These are phyloP conservation scores for Rosa chinensis DNA, from an alignment of 306 rosid genomes.

Conservation along the genomic window DNA sequence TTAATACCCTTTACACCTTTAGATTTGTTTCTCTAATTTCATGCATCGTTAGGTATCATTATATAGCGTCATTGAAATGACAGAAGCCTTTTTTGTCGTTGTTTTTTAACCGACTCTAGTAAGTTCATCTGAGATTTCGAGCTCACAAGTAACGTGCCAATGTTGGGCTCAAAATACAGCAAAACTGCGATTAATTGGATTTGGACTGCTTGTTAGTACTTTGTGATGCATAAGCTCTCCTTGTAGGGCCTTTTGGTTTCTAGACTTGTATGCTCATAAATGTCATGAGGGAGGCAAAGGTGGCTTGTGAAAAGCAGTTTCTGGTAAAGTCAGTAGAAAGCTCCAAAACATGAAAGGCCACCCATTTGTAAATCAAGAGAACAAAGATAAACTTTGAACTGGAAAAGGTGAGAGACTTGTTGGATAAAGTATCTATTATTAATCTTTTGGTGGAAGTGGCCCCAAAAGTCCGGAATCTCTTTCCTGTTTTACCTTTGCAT, in stretches of 20 bases:
- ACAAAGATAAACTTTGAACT: slow-evolving; percentile 20
- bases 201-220: slow-evolving; percentile 7
- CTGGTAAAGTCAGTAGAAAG: neutral
- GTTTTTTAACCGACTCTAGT: neutral
- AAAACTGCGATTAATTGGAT: neutral
- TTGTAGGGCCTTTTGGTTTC: slow-evolving; percentile 15
- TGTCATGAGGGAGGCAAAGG: slow-evolving; percentile 25
- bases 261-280: slow-evolving; percentile 14
- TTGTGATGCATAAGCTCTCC: slow-evolving; percentile 11
- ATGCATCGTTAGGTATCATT: neutral
- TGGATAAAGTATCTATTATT: slow-evolving; percentile 17
- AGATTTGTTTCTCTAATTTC: neutral
- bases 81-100: neutral
- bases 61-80: neutral
- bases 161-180: slow-evolving; percentile 17
- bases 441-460: slow-evolving; percentile 19
- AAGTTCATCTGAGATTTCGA: neutral
- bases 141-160: slow-evolving; percentile 4
- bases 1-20: neutral
- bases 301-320: slow-evolving; percentile 26
- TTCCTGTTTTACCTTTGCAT: slow-evolving; percentile 26
- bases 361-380: slow-evolving; percentile 29
- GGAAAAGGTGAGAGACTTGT: slow-evolving; percentile 3
- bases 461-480: slow-evolving; percentile 27
- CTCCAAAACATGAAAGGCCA: slow-evolving; percentile 33